Evolutionary conservation across 176 grass and related monocot genomes (phyloP).

Genomic region (Alopecurus myosuroides): DNA sequence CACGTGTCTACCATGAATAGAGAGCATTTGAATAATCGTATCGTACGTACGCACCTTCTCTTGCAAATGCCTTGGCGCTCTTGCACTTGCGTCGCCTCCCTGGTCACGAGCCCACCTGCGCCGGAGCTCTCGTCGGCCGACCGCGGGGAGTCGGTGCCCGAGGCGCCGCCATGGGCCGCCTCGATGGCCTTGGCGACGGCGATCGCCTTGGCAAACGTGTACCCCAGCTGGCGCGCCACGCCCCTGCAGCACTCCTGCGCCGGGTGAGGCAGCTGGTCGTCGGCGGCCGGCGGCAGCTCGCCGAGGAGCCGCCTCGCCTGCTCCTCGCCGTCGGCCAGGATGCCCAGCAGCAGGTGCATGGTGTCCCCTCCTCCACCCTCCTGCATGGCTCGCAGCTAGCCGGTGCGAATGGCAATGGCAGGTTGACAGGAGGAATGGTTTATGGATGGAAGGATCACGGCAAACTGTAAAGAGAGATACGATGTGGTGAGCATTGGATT

Average conservation of each 20-base stretch:
- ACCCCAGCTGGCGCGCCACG: constrained; percentile 27
- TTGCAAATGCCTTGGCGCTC: constrained; percentile 35
- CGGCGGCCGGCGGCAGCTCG: neutral
- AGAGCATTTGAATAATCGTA: neutral
- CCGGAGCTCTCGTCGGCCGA: constrained; percentile 51
- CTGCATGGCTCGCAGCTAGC: constrained; percentile 1
- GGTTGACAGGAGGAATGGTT: neutral
- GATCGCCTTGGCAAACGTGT: constrained; percentile 35
- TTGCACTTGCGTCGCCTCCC: neutral
- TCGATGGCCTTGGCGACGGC: constrained; percentile 44
- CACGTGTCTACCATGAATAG: no score
- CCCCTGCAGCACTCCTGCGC: neutral
- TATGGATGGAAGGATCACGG: neutral
- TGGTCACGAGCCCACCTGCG: constrained; percentile 3
- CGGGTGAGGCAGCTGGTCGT: neutral
- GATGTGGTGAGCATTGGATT: neutral
- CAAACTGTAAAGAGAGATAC: neutral
- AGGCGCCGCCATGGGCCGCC: neutral
- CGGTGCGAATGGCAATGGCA: neutral
- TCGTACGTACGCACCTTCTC: constrained; percentile 43
- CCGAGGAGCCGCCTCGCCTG: constrained; percentile 41
- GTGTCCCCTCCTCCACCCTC: constrained; percentile 20
- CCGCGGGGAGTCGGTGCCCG: constrained; percentile 45
- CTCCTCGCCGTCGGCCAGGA: constrained; percentile 58
- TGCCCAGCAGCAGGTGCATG: constrained; percentile 31